Conservation (phyloP, 768 basidiomycete genomes). For the Tricholoma sp. region DNA sequence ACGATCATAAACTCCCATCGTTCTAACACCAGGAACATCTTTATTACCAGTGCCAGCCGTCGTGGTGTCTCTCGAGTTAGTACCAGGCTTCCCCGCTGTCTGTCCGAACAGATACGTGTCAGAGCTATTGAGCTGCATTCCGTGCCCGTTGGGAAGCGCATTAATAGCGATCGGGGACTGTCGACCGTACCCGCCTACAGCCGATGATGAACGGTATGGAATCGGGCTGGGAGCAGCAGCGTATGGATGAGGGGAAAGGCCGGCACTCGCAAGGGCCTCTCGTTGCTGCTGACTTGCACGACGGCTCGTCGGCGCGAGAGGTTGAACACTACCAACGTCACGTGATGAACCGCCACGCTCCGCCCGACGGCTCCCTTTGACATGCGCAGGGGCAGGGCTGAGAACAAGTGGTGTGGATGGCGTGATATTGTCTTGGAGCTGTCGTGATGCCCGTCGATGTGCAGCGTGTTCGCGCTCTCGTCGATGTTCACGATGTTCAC, state of each 20-base stretch:
- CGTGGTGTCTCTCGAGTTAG: slow-evolving; percentile 50
- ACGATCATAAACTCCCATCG: slow-evolving; percentile 63
- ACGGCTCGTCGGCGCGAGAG: slow-evolving; percentile 59
- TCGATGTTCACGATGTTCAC: slow-evolving; percentile 54
- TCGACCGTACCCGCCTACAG: slow-evolving; percentile 46
- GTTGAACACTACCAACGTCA: slow-evolving; percentile 61
- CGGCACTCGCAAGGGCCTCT: slow-evolving; percentile 33
- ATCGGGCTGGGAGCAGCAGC: slow-evolving; percentile 56
- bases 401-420: slow-evolving; percentile 57
- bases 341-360: slow-evolving; percentile 46
- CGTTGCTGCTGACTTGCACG: slow-evolving; percentile 63
- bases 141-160: slow-evolving; percentile 32
- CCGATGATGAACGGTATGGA: slow-evolving; percentile 43
- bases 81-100: slow-evolving; percentile 42
- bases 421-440: slow-evolving; percentile 49
- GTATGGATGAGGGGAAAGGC: slow-evolving; percentile 63
- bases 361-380: slow-evolving; percentile 52
- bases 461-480: slow-evolving; percentile 49
- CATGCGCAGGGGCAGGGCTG: slow-evolving; percentile 60
- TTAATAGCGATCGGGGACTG: slow-evolving; percentile 44
- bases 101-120: slow-evolving; percentile 70
- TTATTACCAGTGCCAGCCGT: slow-evolving; percentile 36
- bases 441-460: slow-evolving; percentile 49
- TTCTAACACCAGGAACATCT: slow-evolving; percentile 32
- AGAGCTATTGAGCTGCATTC: slow-evolving; percentile 46